Conservation (phyloP, 139 green algal species). For the Volvox reticuliferus region DNA sequence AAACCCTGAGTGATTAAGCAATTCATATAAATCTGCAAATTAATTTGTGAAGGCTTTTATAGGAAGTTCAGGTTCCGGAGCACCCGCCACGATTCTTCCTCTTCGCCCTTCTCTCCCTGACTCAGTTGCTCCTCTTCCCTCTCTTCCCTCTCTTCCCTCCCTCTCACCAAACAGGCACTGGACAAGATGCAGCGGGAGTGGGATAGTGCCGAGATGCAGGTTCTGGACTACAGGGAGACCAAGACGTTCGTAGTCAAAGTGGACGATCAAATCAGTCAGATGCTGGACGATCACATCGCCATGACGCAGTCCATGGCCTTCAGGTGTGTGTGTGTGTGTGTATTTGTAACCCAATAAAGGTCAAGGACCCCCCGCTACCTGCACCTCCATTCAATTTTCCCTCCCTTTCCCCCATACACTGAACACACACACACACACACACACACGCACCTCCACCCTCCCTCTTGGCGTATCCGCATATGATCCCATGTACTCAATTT, state of each 20-base stretch:
- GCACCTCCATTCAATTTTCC: no score
- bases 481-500: no score
- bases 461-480: no score
- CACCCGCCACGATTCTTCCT: no score
- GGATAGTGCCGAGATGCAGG: slow-evolving; percentile 72
- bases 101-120: no score
- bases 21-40: no score
- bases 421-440: background rate
- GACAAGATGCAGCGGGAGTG: slow-evolving; percentile 89
- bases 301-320: slow-evolving; percentile 77
- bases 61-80: no score
- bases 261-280: slow-evolving; percentile 82
- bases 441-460: background rate
- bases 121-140: no score
- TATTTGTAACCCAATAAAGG: background rate
- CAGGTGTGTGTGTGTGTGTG: slow-evolving; percentile 15
- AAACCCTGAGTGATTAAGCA: no score
- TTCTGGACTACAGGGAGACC: slow-evolving; percentile 85
- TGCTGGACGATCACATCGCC: slow-evolving; percentile 90
- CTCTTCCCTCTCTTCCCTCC: background rate
- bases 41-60: no score
- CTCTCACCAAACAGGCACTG: slow-evolving; percentile 58
- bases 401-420: no score
- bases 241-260: slow-evolving; percentile 88
- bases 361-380: background rate